Percentiles rank a stretch among this genome's conserved stretches.
Conservation (phyloP, 2,329 filamentous ascomycete genomes). For the Niveomyces coronatus region DNA sequence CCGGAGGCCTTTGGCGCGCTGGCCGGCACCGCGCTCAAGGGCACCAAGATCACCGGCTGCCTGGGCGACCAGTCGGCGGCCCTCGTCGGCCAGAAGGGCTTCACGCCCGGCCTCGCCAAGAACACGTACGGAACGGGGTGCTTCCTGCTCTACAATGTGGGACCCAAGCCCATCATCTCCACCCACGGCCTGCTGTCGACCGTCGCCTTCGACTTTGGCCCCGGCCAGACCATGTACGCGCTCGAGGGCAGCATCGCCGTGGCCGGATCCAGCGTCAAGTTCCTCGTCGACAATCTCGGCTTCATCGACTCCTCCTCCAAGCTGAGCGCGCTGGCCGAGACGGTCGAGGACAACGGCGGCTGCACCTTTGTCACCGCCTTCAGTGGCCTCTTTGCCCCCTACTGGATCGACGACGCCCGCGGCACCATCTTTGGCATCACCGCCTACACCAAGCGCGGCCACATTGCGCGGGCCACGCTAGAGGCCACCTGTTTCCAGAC, state of each 20-base stretch:
- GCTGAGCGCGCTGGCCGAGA: slow-evolving; percentile 36
- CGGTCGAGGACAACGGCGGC: slow-evolving; percentile 58
- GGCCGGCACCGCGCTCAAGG: slow-evolving; percentile 50
- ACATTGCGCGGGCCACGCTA: slow-evolving; percentile 69
- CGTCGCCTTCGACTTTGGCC: slow-evolving; percentile 66
- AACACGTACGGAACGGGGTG: slow-evolving; percentile 83
- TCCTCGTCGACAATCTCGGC: slow-evolving; percentile 47
- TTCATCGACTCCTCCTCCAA: slow-evolving; percentile 40
- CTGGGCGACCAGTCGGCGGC: slow-evolving; percentile 75
- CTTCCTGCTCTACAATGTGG: slow-evolving; percentile 77
- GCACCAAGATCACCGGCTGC: slow-evolving; percentile 63
- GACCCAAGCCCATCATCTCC: slow-evolving; percentile 68
- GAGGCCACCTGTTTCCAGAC: slow-evolving; percentile 79
- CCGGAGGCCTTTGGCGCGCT: slow-evolving; percentile 57
- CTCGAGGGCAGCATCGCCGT: slow-evolving; percentile 70
- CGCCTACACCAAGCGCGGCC: slow-evolving; percentile 63
- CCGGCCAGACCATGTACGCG: slow-evolving; percentile 58
- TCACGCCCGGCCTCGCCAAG: slow-evolving; percentile 66
- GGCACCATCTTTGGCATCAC: slow-evolving; percentile 74
- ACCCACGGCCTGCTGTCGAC: slow-evolving; percentile 67
- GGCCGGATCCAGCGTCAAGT: slow-evolving; percentile 66
- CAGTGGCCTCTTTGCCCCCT: slow-evolving; percentile 70
- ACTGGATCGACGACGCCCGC: slow-evolving; percentile 76
- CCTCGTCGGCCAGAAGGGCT: slow-evolving; percentile 69
- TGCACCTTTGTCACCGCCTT: slow-evolving; percentile 73